phyloP scores from a whole-genome alignment of 208 protist species.

The Naegleria lovaniensis region DNA sequence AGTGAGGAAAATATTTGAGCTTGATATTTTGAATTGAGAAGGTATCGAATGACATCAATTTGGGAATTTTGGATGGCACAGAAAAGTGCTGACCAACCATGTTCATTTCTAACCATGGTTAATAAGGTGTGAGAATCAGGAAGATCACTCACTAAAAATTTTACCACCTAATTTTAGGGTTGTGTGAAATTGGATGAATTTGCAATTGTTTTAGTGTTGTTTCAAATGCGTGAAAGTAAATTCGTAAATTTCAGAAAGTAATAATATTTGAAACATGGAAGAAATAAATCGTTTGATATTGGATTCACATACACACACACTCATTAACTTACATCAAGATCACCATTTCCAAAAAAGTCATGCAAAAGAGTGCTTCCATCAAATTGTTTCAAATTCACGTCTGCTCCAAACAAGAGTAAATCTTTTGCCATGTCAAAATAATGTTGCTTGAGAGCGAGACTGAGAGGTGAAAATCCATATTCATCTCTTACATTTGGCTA shows the following conservation, averaged over 20 bases:
- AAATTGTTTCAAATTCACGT: not conserved
- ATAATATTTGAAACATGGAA: too few species aligned
- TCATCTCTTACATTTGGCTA: slow-evolving; percentile 23
- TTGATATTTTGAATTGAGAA: not conserved
- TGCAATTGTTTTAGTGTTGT: too few species aligned
- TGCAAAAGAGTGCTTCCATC: not conserved
- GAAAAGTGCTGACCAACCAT: not conserved
- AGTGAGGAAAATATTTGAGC: not conserved
- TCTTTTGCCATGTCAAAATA: not conserved
- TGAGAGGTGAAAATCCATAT: not conserved
- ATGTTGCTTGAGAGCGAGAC: not conserved
- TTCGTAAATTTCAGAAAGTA: too few species aligned
- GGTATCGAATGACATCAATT: not conserved
- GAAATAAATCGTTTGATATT: too few species aligned
- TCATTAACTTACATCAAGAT: not conserved
- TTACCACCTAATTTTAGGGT: too few species aligned
- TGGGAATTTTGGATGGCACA: not conserved
- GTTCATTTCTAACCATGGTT: not conserved
- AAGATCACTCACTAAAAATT: not conserved
- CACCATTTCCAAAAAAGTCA: not conserved
- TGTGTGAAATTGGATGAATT: too few species aligned
- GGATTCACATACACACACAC: too few species aligned
- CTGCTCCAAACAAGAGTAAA: slow-evolving; percentile 13
- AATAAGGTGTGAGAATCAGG: not conserved
- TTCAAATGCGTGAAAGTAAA: too few species aligned